Conservation (phyloP, 108 stramenopile species). For the Skeletonema marinoi region DNA sequence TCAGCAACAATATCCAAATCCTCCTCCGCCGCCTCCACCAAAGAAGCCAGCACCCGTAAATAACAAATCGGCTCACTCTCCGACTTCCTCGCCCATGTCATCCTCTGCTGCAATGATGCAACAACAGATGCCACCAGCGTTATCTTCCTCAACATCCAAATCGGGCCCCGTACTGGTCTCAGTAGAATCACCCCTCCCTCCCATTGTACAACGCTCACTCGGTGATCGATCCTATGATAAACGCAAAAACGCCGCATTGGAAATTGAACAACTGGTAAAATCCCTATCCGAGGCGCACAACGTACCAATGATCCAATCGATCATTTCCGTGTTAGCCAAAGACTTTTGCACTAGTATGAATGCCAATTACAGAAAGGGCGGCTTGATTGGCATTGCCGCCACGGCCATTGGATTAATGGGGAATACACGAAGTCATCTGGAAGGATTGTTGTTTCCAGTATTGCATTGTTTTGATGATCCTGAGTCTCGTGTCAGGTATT, state of each 20-base stretch:
- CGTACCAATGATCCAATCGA: constrained; percentile 77
- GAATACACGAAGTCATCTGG: constrained; percentile 68
- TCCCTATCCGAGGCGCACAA: constrained; percentile 83
- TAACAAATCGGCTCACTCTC: neutral
- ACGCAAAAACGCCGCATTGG: constrained; percentile 97
- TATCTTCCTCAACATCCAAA: constrained; percentile 13
- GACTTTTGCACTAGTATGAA: constrained; percentile 98
- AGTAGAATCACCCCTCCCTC: constrained; percentile 82
- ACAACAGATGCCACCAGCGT: constrained; percentile 1
- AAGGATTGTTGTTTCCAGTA: constrained; percentile 91
- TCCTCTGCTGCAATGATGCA: constrained; percentile 11
- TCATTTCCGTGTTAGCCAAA: constrained; percentile 88
- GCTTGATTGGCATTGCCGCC: constrained; percentile 96
- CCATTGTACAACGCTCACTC: constrained; percentile 82
- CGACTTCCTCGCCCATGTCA: constrained; percentile 4
- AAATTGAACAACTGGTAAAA: constrained; percentile 95
- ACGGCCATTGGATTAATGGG: constrained; percentile 94
- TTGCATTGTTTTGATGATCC: constrained; percentile 99
- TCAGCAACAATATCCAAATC: neutral
- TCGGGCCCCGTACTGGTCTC: constrained; percentile 45
- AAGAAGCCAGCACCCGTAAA: constrained; percentile 1
- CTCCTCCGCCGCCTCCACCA: constrained; percentile 20
- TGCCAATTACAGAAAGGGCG: constrained; percentile 97
- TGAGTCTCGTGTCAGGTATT: constrained; percentile 95
- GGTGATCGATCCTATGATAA: constrained; percentile 99